Base-by-base conservation (phyloP, 2,329 filamentous ascomycete genomes). In the Cercospora sojina region DNA sequence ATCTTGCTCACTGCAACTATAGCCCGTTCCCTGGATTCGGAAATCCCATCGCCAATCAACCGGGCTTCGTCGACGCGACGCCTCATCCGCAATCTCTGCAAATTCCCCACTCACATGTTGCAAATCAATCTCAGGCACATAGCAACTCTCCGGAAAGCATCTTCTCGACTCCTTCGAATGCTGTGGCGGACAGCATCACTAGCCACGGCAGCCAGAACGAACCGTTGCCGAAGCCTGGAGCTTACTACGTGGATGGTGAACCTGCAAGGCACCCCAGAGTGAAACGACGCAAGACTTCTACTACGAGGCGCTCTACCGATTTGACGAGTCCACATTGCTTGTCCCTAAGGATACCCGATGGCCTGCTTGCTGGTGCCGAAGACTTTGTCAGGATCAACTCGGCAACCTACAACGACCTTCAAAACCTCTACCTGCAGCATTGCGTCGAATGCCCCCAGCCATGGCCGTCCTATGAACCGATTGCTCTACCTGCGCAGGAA, bases 241-340 rank as follows among this genome's bases (percentile, higher is more conserved):
- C 69, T 13, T 73, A 68, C 64, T 75, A 75, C 53, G 69, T 73
- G 16, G 73, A 75, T 49, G 73, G 72, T 6, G 67, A 73, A 49
- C 68, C 69, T 29, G 70, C 71, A 16, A 65, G 73, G 31, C 66
- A 72, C 25, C 67, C 73, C 4, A 64, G 68, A 7, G 62, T 62
- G 12, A 73, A 70, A 38, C 67, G 69, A 16, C 64, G 69, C 29
- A 70, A 67, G 43, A 64, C 62, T 1, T 67, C 68, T 16, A 55
- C 57, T 12, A 18, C 64, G 35, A 58, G 49, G 25, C 57, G 43
- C 12, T 59, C 62, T n/a, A 32, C 49, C 2, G 49, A 31, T 23
- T 16, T 53, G n/a, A 27, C n/a, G 13, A 25, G 8, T 29, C 23
- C 53, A 4, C 38, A 29, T 10, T 31, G 35, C n/a, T n/a, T 59